Evolutionary conservation across 2,329 filamentous ascomycete genomes (phyloP).

Genomic region (Alternaria infectoria): DNA sequence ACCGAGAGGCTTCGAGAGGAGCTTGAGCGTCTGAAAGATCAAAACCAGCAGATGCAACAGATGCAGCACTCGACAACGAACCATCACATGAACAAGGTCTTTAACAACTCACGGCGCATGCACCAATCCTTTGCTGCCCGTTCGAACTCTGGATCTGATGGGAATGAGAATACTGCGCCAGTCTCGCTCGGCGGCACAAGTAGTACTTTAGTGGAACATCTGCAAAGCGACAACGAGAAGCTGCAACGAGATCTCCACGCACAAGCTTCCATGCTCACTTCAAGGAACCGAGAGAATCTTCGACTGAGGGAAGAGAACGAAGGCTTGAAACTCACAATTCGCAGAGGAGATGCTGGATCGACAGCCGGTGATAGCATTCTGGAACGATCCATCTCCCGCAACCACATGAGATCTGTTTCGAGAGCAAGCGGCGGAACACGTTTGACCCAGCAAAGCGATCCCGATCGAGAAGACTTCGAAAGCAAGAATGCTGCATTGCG

Average conservation of each 20-base stretch:
- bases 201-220: constrained; percentile 80
- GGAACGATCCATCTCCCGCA: constrained; percentile 89
- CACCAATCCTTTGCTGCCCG: constrained; percentile 46
- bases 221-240: constrained; percentile 92
- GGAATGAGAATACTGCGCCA: constrained; percentile 39
- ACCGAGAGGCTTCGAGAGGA: constrained; percentile 85
- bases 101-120: constrained; percentile 49
- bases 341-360: constrained; percentile 69
- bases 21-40: constrained; percentile 69
- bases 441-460: constrained; percentile 70
- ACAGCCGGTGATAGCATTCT: constrained; percentile 85
- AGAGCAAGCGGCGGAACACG: constrained; percentile 66
- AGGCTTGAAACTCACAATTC: constrained; percentile 87
- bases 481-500: constrained; percentile 81
- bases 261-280: constrained; percentile 97
- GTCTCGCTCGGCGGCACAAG: constrained; percentile 52
- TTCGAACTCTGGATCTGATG: constrained; percentile 50
- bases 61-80: constrained; percentile 43
- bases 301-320: constrained; percentile 96
- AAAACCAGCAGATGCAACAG: constrained; percentile 43
- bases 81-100: constrained; percentile 45
- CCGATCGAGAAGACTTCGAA: constrained; percentile 78
- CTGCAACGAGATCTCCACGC: constrained; percentile 90
- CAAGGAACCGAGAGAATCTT: constrained; percentile 92
- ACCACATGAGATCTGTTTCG: constrained; percentile 76